Evolutionary conservation across 352 stramenopile genomes (phyloP).

Genomic region (Halophytophthora polymorphica): DNA sequence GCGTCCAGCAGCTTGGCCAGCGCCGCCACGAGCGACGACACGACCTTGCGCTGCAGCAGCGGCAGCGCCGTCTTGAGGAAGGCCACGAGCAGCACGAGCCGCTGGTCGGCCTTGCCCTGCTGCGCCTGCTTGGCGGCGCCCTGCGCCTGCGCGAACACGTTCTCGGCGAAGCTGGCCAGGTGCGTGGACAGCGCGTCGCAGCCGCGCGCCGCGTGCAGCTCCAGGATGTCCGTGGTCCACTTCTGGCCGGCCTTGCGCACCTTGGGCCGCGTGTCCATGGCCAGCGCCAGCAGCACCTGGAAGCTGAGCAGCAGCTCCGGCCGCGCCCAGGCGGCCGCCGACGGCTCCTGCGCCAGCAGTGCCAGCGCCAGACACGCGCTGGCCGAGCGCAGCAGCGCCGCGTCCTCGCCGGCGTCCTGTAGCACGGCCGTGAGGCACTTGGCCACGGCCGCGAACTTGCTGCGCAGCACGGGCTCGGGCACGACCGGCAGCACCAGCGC

Average conservation of each 20-base stretch:
- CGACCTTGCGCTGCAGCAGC: slow-evolving; percentile 77
- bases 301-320: slow-evolving; percentile 75
- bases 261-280: slow-evolving; percentile 80
- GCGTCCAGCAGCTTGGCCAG: slow-evolving; percentile 73
- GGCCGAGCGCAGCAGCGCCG: slow-evolving; percentile 57
- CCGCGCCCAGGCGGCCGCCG: slow-evolving; percentile 51
- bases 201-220: slow-evolving; percentile 62
- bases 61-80: slow-evolving; percentile 80
- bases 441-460: slow-evolving; percentile 74
- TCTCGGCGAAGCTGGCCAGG: slow-evolving; percentile 84
- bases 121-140: slow-evolving; percentile 21
- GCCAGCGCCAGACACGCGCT: slow-evolving; percentile 58
- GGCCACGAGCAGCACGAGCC: slow-evolving; percentile 71
- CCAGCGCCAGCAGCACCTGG: slow-evolving; percentile 72
- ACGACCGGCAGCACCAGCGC: slow-evolving; percentile 71
- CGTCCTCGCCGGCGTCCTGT: slow-evolving; percentile 63
- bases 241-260: slow-evolving; percentile 80
- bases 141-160: slow-evolving; percentile 57
- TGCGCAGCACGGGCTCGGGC: slow-evolving; percentile 68
- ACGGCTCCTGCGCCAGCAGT: slow-evolving; percentile 74
- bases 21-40: slow-evolving; percentile 68
- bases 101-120: slow-evolving; percentile 61
- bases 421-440: slow-evolving; percentile 70
- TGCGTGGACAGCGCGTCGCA: slow-evolving; percentile 83
- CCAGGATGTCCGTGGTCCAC: slow-evolving; percentile 68